Conservation (phyloP, 305 asterid genomes). For the Fraxinus sp. region DNA sequence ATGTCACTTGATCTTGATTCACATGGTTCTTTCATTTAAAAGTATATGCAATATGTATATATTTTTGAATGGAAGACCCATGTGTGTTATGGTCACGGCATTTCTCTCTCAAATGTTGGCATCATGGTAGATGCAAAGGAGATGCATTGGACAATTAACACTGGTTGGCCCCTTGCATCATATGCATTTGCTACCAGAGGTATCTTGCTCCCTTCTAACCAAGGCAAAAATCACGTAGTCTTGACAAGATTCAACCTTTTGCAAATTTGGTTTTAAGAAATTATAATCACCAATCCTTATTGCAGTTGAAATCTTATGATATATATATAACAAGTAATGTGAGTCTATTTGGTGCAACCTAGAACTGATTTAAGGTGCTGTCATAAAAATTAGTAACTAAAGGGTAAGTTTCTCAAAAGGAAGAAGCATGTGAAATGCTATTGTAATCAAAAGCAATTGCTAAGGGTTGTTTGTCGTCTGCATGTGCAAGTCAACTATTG, state of each 20-base stretch:
- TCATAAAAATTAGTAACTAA: not conserved
- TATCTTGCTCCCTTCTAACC: not conserved
- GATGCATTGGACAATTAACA: not conserved
- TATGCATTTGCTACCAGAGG: conserved; percentile 8
- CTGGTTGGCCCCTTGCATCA: not conserved
- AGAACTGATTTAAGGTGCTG: not conserved
- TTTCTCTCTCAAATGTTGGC: conserved; percentile 12
- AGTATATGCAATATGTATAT: conserved; percentile 14
- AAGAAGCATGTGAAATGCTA: not conserved
- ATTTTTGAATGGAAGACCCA: conserved; percentile 45
- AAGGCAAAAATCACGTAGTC: not conserved
- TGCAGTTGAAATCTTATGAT: not conserved
- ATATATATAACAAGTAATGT: not conserved
- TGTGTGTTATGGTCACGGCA: conserved; percentile 25
- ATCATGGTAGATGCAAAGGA: conserved; percentile 4
- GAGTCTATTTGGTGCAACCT: not conserved
- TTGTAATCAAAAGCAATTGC: not conserved
- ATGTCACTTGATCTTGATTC: conserved; percentile 25
- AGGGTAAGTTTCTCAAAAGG: not conserved
- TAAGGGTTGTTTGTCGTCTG: not conserved
- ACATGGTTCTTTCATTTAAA: conserved; percentile 31
- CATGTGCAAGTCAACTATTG: not conserved
- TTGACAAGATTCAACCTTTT: not conserved
- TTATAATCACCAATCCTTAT: not conserved
- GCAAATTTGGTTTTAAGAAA: not conserved